Evolutionary conservation across 2,329 filamentous ascomycete genomes (phyloP).

Genomic region (Aspergillus awamori): DNA sequence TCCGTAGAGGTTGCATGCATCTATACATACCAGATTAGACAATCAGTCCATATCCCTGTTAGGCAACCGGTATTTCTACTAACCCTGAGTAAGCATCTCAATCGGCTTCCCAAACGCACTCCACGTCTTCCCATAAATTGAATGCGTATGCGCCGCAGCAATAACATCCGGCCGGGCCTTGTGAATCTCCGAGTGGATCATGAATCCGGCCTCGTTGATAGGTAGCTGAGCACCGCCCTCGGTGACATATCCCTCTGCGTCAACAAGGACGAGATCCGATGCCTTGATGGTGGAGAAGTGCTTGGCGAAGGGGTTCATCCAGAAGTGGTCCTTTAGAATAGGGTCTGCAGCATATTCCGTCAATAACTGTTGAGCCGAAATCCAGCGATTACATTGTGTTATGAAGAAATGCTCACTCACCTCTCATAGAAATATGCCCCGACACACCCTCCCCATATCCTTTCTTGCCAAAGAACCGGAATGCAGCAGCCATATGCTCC

Average conservation of each 20-base stretch:
- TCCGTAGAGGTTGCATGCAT: slow-evolving; percentile 44
- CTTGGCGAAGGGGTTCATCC: slow-evolving; percentile 45
- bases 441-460: slow-evolving; percentile 47
- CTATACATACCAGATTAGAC: slow-evolving; percentile 19
- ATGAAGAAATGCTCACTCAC: slow-evolving; percentile 17
- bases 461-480: slow-evolving; percentile 45
- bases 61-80: neutral
- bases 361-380: neutral
- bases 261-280: slow-evolving; percentile 46
- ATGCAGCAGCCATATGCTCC: slow-evolving; percentile 49
- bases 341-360: slow-evolving; percentile 31
- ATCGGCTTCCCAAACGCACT: slow-evolving; percentile 62
- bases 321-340: slow-evolving; percentile 43
- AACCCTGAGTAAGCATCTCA: slow-evolving; percentile 64
- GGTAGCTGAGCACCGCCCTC: slow-evolving; percentile 45
- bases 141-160: slow-evolving; percentile 62
- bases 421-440: slow-evolving; percentile 47
- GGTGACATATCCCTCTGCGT: slow-evolving; percentile 44
- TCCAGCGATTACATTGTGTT: neutral
- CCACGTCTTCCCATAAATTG: slow-evolving; percentile 64
- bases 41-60: neutral
- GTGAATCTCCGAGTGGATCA: slow-evolving; percentile 64
- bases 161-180: slow-evolving; percentile 61
- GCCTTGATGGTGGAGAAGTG: slow-evolving; percentile 48
- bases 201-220: slow-evolving; percentile 55